Base-by-base conservation (phyloP, 2,329 filamentous ascomycete genomes). In the Geosmithia putterillii region DNA sequence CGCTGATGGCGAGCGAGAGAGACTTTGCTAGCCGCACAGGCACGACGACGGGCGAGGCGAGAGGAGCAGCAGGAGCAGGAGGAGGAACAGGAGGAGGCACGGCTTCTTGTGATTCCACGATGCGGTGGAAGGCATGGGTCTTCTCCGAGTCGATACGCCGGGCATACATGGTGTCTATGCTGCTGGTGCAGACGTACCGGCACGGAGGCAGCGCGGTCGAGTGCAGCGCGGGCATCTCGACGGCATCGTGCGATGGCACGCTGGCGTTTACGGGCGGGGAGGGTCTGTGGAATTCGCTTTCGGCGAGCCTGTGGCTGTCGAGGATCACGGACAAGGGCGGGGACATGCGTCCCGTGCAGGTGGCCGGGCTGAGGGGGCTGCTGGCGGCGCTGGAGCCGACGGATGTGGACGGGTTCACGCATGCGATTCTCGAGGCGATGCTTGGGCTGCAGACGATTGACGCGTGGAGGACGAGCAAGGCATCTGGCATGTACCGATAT, bases 111-210 rank as follows among this genome's bases (percentile, higher is more conserved):
- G 25, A 44, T 28, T 45, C 46, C 2, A 18, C 35, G 4, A 32
- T 32, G 28, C 28, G 10, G 6, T 54, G 51, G 52, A 47, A 49
- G 28, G 44, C 45, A 7, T 54, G 51, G 50, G 50, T 51, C 34
- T 36, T 54, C 15, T 47, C 51, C 18, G 51, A 54, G 51, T 51
- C 47, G 25, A 46, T 53, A 28, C 49, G 52, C 19, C 48, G 52
- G 25, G 52, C 51, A 7, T 52, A 47, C 48, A 43, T 54, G 32
- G 40, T 50, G 10, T 45, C 47, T 14, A 39, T 32, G 40, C 44
- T 51, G 12, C 48, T 46, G 40, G 22, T 42, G 17, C 42, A 45
- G n/a, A 46, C 42, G n/a, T 47, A 40, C 38, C 5, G 28, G 28
- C 28, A 12, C 28, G 28, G n/a, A n/a, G n/a, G n/a, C n/a, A n/a